Evolutionary conservation across 306 rosid genomes (phyloP).

Genomic region (Carpinus viminea): DNA sequence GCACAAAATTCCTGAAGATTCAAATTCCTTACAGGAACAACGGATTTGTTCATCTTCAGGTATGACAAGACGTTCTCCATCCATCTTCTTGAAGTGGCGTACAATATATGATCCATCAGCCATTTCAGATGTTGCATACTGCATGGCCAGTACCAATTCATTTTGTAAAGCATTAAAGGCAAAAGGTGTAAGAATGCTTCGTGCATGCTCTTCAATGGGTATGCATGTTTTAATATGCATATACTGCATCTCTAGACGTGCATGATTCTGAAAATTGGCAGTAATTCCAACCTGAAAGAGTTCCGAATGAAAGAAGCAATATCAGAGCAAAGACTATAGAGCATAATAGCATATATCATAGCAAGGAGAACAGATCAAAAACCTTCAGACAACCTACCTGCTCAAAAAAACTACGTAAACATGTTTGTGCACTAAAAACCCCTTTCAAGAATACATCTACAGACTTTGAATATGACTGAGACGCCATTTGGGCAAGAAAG

Average conservation of each 20-base stretch:
- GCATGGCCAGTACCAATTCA: slow-evolving; percentile 72
- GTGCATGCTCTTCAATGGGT: slow-evolving; percentile 89
- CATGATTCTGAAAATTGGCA: slow-evolving; percentile 61
- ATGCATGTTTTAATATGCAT: slow-evolving; percentile 66
- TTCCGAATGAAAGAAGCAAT: slow-evolving; percentile 28
- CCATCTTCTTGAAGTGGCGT: slow-evolving; percentile 77
- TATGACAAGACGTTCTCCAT: slow-evolving; percentile 65
- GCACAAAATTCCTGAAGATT: slow-evolving; percentile 84
- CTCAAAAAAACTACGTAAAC: slow-evolving; percentile 84
- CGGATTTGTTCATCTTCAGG: slow-evolving; percentile 75
- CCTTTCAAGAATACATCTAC: slow-evolving; percentile 69
- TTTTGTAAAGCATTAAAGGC: slow-evolving; percentile 84
- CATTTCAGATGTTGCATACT: slow-evolving; percentile 80
- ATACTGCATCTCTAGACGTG: slow-evolving; percentile 58
- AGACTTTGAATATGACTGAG: slow-evolving; percentile 59
- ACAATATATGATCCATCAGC: slow-evolving; percentile 68
- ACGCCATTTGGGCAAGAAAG: slow-evolving; percentile 76
- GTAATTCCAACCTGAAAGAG: slow-evolving; percentile 67
- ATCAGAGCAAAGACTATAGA: slow-evolving; percentile 21
- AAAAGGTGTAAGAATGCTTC: slow-evolving; percentile 74
- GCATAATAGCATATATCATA: slow-evolving; percentile 1
- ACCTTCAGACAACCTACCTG: slow-evolving; percentile 51
- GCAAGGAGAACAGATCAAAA: not conserved
- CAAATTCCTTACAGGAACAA: slow-evolving; percentile 96
- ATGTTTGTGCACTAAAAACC: slow-evolving; percentile 58